Percentiles rank a stretch among this genome's conserved stretches.
phyloP scores from a whole-genome alignment of 2,329 filamentous ascomycete genomes.

The Exophiala aquamarina region DNA sequence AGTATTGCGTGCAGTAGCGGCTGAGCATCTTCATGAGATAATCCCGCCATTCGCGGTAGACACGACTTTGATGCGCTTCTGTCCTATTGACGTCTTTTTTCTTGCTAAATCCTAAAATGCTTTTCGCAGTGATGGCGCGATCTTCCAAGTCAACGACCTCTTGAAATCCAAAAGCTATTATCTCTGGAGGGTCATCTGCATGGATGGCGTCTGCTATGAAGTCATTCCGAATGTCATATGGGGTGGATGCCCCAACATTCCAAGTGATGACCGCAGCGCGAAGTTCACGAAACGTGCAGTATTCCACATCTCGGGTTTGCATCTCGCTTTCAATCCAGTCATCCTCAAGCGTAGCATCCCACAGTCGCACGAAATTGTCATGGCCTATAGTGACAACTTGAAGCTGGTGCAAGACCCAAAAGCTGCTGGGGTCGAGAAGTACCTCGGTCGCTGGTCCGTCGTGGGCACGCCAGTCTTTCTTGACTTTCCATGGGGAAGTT shows the following conservation, averaged over 20 bases:
- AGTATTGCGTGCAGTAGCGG: constrained; percentile 71
- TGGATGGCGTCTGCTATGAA: constrained; percentile 82
- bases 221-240: constrained; percentile 69
- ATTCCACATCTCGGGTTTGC: constrained; percentile 78
- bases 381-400: constrained; percentile 85
- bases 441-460: constrained; percentile 78
- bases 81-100: constrained; percentile 75
- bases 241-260: constrained; percentile 98
- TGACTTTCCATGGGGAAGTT: constrained; percentile 79
- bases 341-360: constrained; percentile 91
- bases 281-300: constrained; percentile 81
- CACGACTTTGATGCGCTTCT: constrained; percentile 91
- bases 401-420: constrained; percentile 79
- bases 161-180: constrained; percentile 94
- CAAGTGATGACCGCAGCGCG: constrained; percentile 83
- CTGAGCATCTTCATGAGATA: constrained; percentile 80
- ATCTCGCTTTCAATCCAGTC: constrained; percentile 93
- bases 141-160: constrained; percentile 98
- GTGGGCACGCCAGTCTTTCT: constrained; percentile 95
- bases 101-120: constrained; percentile 74
- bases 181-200: constrained; percentile 77
- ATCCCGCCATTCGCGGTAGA: constrained; percentile 95
- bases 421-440: constrained; percentile 73
- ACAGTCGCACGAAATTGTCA: constrained; percentile 79
- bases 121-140: constrained; percentile 96